A percentile compares a stretch with the other conserved stretches of the same genome.
phyloP scores from a whole-genome alignment of 441 rosid genomes.

The Croton setiger region DNA sequence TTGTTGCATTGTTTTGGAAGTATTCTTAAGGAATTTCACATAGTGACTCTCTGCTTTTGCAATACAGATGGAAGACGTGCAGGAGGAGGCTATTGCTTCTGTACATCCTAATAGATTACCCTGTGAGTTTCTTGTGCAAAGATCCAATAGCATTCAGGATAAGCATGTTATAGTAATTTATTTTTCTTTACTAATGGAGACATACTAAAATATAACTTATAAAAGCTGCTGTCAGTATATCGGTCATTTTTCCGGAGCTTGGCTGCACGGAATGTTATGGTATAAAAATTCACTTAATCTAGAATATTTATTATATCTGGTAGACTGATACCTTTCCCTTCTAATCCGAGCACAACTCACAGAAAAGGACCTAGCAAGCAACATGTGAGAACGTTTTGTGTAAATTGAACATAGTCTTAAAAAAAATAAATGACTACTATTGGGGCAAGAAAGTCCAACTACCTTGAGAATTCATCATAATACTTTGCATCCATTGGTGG shows the following conservation, averaged over 20 bases:
- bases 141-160: slow-evolving; percentile 18
- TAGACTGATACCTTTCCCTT: background rate
- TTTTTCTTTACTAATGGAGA: slow-evolving; percentile 10
- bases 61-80: slow-evolving; percentile 26
- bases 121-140: slow-evolving; percentile 23
- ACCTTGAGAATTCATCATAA: background rate
- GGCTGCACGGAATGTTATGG: background rate
- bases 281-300: background rate
- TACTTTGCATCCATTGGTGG: background rate
- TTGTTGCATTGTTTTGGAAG: background rate
- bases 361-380: background rate
- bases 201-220: background rate
- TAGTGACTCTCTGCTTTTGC: slow-evolving; percentile 19
- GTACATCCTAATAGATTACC: slow-evolving; percentile 22
- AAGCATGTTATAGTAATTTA: slow-evolving; percentile 32
- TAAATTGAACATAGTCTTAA: background rate
- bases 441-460: background rate
- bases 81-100: slow-evolving; percentile 30
- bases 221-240: slow-evolving; percentile 5
- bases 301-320: background rate
- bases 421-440: background rate
- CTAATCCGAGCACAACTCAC: background rate
- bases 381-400: background rate
- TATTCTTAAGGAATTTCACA: slow-evolving; percentile 10
- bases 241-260: background rate